Conservation (phyloP, 345 rosid genomes). For the Boechera divaricarpa region DNA sequence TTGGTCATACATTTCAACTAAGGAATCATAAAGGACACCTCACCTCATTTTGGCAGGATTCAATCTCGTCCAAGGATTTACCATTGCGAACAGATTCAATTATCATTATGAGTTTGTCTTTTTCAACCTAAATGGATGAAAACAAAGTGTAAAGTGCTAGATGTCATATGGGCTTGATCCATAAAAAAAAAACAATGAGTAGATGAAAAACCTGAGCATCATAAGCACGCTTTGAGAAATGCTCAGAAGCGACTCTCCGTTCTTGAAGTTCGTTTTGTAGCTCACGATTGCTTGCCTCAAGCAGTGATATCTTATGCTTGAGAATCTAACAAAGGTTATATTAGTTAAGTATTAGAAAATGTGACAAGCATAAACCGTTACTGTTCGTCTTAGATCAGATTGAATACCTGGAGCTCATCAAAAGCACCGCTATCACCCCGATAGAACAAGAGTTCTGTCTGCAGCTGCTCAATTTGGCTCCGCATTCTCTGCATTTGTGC, state of each 20-base stretch:
- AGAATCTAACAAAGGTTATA: slow-evolving; percentile 60
- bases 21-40: slow-evolving; percentile 16
- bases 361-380: slow-evolving; percentile 18
- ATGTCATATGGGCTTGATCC: slow-evolving; percentile 21
- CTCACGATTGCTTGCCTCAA: slow-evolving; percentile 86
- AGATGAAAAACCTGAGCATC: slow-evolving; percentile 76
- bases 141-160: slow-evolving; percentile 17
- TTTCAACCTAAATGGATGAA: slow-evolving; percentile 69
- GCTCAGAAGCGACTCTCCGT: slow-evolving; percentile 70
- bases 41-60: slow-evolving; percentile 62
- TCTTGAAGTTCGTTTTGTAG: slow-evolving; percentile 78
- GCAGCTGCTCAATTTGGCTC: slow-evolving; percentile 94
- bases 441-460: slow-evolving; percentile 80
- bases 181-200: slow-evolving; percentile 8
- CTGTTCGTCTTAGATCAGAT: slow-evolving; percentile 21
- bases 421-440: slow-evolving; percentile 68
- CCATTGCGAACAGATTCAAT: slow-evolving; percentile 83
- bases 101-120: slow-evolving; percentile 77
- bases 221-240: slow-evolving; percentile 72
- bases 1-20: slow-evolving; percentile 11
- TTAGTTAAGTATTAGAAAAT: slow-evolving; percentile 26
- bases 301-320: slow-evolving; percentile 80
- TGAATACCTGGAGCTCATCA: slow-evolving; percentile 88
- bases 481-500: slow-evolving; percentile 87
- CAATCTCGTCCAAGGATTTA: slow-evolving; percentile 91